Percentiles rank a stretch among this genome's conserved stretches.
phyloP scores from a whole-genome alignment of 2,329 filamentous ascomycete genomes.

The Aureobasidium sp. region DNA sequence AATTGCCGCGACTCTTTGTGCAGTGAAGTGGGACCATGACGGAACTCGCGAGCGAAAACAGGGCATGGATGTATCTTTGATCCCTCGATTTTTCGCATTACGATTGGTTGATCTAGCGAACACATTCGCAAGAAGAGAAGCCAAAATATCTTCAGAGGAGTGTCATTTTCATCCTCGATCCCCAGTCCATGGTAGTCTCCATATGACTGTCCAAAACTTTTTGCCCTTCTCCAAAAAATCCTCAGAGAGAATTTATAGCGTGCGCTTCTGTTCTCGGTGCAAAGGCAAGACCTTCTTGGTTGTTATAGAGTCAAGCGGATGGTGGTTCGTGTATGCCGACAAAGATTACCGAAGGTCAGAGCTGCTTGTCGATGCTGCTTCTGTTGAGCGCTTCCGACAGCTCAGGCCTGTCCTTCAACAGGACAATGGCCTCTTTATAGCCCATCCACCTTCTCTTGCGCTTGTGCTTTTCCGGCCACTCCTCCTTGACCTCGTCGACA shows the following conservation, averaged over 20 bases:
- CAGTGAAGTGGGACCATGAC: not conserved
- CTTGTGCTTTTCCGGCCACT: constrained; percentile 95
- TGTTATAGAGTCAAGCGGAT: too few species aligned
- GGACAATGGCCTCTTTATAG: constrained; percentile 72
- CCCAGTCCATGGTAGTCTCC: not conserved
- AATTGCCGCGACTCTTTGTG: not conserved
- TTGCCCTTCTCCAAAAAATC: not conserved
- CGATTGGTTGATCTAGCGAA: constrained; percentile 14
- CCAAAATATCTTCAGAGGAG: not conserved
- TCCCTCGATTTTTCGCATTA: constrained; percentile 7
- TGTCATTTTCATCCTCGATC: not conserved
- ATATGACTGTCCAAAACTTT: not conserved
- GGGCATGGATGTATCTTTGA: constrained; percentile 9
- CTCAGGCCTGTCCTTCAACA: constrained; percentile 73
- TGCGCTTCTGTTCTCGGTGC: not conserved
- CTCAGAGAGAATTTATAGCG: not conserved
- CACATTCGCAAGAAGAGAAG: not conserved
- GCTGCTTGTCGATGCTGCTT: constrained; percentile 41
- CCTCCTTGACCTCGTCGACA: constrained; percentile 75
- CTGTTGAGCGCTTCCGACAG: constrained; percentile 78
- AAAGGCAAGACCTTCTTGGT: not conserved
- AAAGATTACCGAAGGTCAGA: not conserved
- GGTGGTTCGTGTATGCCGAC: not conserved
- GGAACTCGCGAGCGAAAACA: not conserved
- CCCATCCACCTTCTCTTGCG: constrained; percentile 84